Conservation (phyloP, 805 yeast species). For the Ascoidea tarda region DNA sequence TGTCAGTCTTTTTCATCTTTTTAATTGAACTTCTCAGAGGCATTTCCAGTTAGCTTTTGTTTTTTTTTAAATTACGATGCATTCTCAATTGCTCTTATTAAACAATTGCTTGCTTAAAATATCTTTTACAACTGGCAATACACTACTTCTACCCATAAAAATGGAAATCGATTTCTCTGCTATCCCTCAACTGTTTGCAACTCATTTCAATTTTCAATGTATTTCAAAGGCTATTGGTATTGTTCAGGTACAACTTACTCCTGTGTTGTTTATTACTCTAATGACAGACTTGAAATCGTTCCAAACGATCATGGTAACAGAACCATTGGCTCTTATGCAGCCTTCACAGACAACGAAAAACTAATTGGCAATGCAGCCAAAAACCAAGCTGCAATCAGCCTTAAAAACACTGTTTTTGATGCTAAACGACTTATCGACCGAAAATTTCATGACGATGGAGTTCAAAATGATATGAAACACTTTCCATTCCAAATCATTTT, state of each 20-base stretch:
- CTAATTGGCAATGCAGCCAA: constrained; percentile 96
- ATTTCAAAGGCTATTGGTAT: constrained; percentile 49
- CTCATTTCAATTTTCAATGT: too few species aligned
- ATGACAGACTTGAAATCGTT: constrained; percentile 85
- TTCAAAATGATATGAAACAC: constrained; percentile 69
- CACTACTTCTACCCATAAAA: too few species aligned
- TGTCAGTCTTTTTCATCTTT: constrained; percentile 10
- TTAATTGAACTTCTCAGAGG: constrained; percentile 1
- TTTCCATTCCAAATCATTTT: constrained; percentile 76
- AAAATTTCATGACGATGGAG: constrained; percentile 68
- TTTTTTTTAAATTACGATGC: too few species aligned
- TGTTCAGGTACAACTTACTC: constrained; percentile 96
- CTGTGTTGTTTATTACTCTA: constrained; percentile 82
- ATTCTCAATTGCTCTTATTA: too few species aligned
- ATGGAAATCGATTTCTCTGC: too few species aligned
- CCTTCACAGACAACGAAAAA: constrained; percentile 91
- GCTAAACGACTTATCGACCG: constrained; percentile 91
- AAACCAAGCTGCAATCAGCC: constrained; percentile 97
- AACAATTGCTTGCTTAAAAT: too few species aligned
- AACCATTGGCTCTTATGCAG: constrained; percentile 94
- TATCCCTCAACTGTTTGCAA: too few species aligned
- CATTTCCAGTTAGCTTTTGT: too few species aligned
- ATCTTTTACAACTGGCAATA: too few species aligned
- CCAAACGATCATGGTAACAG: constrained; percentile 99
- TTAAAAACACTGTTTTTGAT: constrained; percentile 84